Evolutionary conservation across 176 grass and related monocot species (phyloP).

Genomic region (Juncus effusus): DNA sequence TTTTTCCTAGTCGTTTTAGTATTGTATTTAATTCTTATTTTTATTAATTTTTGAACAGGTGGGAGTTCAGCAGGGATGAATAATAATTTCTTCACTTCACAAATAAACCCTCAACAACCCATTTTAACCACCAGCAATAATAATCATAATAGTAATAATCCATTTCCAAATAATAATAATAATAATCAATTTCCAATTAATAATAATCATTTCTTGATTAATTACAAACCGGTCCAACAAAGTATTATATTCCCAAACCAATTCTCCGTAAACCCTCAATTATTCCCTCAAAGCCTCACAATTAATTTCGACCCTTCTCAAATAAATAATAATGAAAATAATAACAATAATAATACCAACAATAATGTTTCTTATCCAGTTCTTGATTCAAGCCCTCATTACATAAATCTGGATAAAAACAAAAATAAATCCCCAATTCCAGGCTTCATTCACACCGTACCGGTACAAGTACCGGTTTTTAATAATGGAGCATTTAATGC

Average conservation of each 20-base stretch:
- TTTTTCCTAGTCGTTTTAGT: too few species aligned
- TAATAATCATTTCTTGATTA: too few species aligned
- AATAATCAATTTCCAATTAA: too few species aligned
- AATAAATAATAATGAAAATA: conserved; percentile 1
- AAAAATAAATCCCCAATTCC: conserved; percentile 18
- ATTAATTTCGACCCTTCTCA: conserved; percentile 11
- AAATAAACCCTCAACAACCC: neutral
- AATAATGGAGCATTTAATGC: conserved; percentile 13
- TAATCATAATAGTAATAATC: too few species aligned
- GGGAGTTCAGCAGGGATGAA: neutral
- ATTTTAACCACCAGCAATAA: conserved; percentile 3
- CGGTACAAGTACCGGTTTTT: neutral
- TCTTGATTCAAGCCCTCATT: conserved; percentile 27
- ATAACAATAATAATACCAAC: conserved; percentile 12
- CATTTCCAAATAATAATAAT: too few species aligned
- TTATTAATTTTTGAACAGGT: conserved; percentile 6
- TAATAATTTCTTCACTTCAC: conserved; percentile 6
- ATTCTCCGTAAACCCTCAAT: conserved; percentile 1
- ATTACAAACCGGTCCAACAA: neutral
- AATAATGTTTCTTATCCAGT: conserved; percentile 16
- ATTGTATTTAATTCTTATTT: neutral
- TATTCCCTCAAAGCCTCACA: conserved; percentile 21
- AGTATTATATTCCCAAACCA: conserved; percentile 7
- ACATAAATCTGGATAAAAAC: conserved; percentile 1
- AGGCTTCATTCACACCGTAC: conserved; percentile 8